Evolutionary conservation across 2,329 filamentous ascomycete genomes (phyloP), one percentile per base, ranked within the genome.

Genomic region (Cercospora brassicicola): DNA sequence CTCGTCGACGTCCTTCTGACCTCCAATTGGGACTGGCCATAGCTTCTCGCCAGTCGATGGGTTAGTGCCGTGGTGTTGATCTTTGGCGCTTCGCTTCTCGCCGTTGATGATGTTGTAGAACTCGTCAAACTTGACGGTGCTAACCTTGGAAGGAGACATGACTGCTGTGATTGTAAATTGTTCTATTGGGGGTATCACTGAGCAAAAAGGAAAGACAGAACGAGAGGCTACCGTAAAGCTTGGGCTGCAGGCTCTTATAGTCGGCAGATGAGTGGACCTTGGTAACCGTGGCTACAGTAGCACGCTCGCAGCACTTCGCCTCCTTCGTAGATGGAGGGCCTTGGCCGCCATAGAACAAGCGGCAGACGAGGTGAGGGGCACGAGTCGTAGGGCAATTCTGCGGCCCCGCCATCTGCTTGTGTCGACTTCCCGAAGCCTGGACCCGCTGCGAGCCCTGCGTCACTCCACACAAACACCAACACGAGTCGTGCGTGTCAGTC

Each of bases 111-210:
- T 76, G 74, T 81, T 81, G 74, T 74, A 72, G 76, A 81, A 81
- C 59, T 74, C 74, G 68, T 78, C 77, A 69, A 76, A 81, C 62
- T 73, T 71, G 70, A 81, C 75, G 62, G 70, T 74, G 60, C 78
- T 77, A 18, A 81, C 77, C 70, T 82, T 82, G 68, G 78, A 79
- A 36, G 81, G 81, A 78, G 81, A 82, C 82, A 83, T 84, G 71
- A 63, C 80, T 61, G 65, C 61, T 55, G 55, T 67, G 33, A 31
- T 10, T 23, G 48, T 39, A 51, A 6, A 20, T 31, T 33, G 42
- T 23, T 51, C 23, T 18, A n/a, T n/a, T 11, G 39, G 26, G 39
- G 28, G 18, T 53, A 53, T 51, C 36, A 45, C 33, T 39, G n/a
- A 53, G 45, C 42, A 62, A 53, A 20, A 20, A 28, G 28, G 28